Evolutionary conservation across 257 asterid species (phyloP), one percentile per base, ranked within the genome.

Genomic region (Solanum chmielewskii): DNA sequence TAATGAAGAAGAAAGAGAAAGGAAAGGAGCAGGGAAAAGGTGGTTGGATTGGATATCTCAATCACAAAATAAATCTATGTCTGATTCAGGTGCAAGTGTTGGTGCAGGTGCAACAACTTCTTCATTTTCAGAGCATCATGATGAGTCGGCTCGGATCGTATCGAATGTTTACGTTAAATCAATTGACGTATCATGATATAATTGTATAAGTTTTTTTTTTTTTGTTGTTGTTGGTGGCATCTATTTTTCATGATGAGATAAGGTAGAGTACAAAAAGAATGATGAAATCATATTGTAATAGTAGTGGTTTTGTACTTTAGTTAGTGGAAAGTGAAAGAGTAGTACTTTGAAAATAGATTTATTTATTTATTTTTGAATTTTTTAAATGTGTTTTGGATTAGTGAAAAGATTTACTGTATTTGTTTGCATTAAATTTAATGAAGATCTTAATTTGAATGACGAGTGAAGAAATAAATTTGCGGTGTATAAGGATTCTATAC

Each of bases 21-120:
- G 68, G 83, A 85, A 78, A 45, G 91, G 96, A 86, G 95, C 88
- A 7, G 95, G 91, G 35, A 89, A 89, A 89, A 91, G 98, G 91
- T 95, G 96, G 98, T 85, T 94, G 96, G 94, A 93, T 91, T 94
- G 98, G 98, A 91, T 96, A 90, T 92, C 98, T 66, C 95, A 93
- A 87, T 89, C 97, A 29, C 91, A 93, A 89, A 74, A 39, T 39
- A 75, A 75, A 18, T 15, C 42, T 29, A 16, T 73, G 29, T 47
- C 68, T 77, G 3, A 9, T 39, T 47, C 42, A 44, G 2, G 12
- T 39, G 2, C 52, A 20, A 13, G 7, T 31, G 1, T 7, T 31
- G 21, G 12, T 77, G 83, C 29, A 9, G 27, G 12, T 77, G 83
- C 42, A 16, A 18, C 68, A 4, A 7, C 68, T 23, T 23, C 83